These are phyloP conservation scores for Huntiella savannae DNA, from an alignment of 2,329 filamentous ascomycete genomes.

Conservation along the genomic window DNA sequence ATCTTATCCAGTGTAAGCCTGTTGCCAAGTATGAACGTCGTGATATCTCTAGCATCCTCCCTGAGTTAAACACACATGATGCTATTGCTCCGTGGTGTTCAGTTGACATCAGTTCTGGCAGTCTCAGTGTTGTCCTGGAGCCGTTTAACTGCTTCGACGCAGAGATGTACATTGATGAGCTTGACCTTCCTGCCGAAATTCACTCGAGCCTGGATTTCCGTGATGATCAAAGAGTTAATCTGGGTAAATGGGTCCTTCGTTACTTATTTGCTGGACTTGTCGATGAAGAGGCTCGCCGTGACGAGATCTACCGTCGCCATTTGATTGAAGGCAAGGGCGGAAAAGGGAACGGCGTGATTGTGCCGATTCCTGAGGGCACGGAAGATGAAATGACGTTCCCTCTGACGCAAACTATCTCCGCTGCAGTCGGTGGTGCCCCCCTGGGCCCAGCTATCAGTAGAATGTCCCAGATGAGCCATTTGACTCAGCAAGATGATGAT, in stretches of 20 bases:
- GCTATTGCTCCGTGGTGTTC: constrained; percentile 92
- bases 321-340: constrained; percentile 46
- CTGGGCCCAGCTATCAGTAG: constrained; percentile 16
- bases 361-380: constrained; percentile 1
- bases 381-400: constrained; percentile 1
- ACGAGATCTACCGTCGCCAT: constrained; percentile 51
- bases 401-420: background rate
- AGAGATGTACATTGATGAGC: constrained; percentile 88
- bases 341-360: constrained; percentile 16
- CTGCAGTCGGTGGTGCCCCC: constrained; percentile 1
- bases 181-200: constrained; percentile 41
- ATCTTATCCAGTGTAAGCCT: constrained; percentile 73
- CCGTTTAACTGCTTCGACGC: constrained; percentile 95
- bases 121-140: constrained; percentile 75
- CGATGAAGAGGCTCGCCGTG: constrained; percentile 72
- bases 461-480: constrained; percentile 34
- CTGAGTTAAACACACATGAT: constrained; percentile 69
- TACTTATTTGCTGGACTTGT: constrained; percentile 82
- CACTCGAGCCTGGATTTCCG: constrained; percentile 50
- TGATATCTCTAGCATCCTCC: constrained; percentile 80
- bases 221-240: constrained; percentile 90
- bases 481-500: constrained; percentile 38
- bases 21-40: constrained; percentile 86
- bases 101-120: constrained; percentile 82
- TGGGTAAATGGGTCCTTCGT: constrained; percentile 88